Base-by-base conservation (phyloP, 2,329 filamentous ascomycete genomes). In the Hymenoscyphus scutula region DNA sequence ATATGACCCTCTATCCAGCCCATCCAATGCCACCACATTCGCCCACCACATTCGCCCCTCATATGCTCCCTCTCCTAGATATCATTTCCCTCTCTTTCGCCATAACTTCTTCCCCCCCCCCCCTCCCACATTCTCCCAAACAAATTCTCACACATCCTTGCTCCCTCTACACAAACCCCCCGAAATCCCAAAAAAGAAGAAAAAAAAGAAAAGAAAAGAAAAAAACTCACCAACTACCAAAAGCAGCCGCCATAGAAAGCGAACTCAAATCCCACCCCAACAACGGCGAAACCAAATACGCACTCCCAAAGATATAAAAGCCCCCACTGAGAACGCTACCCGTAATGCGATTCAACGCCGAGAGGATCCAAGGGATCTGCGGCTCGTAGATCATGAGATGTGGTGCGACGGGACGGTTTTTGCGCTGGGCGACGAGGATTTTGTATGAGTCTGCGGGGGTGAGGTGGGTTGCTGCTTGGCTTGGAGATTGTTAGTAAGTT, bases 341-440 rank as follows among this genome's bases (percentile, higher is more conserved):
- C 4, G 87, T 89, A 73, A 91, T 81, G 70, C 89, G 87, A 80
- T 89, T 84, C 58, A 85, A 70, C 51, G 70, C 76, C 62, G 84
- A 87, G 60, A 79, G 76, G 71, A 84, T 82, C 88, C 86, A 90
- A 70, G 88, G 88, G 70, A 91, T 84, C 76, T 91, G 88, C 7
- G 87, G 86, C 63, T 78, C 76, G 81, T 91, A 91, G 82, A 91
- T 91, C 72, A 75, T 68, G 65, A 91, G 82, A 75, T 91, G 89
- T 58, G 89, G 89, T 58, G 88, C 80, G 71, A 89, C 80, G 66
- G 89, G 89, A 64, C 89, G 88, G 70, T 81, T 77, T 65, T 86
- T 80, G 69, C 89, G 88, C 77, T 91, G 89, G 68, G 84, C 81
- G 65, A 81, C 82, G 74, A 91, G 87, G 77, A 90, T 87, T 65